phyloP scores from a whole-genome alignment of 805 yeast genomes.

The Candida lessepsii region DNA sequence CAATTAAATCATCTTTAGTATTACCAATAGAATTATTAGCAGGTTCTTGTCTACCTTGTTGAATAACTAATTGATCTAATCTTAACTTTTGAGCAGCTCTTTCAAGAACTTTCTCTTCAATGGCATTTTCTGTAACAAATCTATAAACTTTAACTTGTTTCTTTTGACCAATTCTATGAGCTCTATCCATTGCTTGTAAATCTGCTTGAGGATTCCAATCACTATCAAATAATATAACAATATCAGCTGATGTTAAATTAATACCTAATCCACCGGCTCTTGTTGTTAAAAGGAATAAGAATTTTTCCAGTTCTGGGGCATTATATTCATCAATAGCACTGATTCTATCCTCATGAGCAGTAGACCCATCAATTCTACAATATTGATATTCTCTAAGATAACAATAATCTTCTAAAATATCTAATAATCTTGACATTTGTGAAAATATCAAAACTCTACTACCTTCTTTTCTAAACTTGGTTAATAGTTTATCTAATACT shows the following conservation, averaged over 20 bases:
- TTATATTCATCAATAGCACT: constrained; percentile 92
- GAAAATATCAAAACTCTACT: constrained; percentile 89
- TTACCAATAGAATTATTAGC: constrained; percentile 50
- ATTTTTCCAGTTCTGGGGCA: constrained; percentile 75
- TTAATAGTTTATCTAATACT: constrained; percentile 78
- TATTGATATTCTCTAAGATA: constrained; percentile 78
- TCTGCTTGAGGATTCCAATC: constrained; percentile 99
- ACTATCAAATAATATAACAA: constrained; percentile 83
- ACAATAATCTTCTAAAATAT: constrained; percentile 91
- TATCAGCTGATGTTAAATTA: constrained; percentile 87
- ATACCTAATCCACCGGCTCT: constrained; percentile 98
- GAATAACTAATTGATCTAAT: constrained; percentile 91
- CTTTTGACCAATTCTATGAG: constrained; percentile 95
- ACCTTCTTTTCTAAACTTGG: constrained; percentile 69
- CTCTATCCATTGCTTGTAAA: constrained; percentile 97
- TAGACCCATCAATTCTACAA: constrained; percentile 91
- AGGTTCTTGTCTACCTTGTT: constrained; percentile 72
- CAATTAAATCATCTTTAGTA: constrained; percentile 79
- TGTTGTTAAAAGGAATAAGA: constrained; percentile 82
- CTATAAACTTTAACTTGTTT: constrained; percentile 92
- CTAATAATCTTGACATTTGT: constrained; percentile 89
- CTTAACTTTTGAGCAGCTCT: constrained; percentile 93
- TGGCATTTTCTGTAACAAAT: constrained; percentile 92
- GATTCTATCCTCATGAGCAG: constrained; percentile 89
- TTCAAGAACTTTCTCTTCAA: constrained; percentile 93